Evolutionary conservation across 805 yeast species (phyloP), one percentile per base, ranked within the genome.

Genomic region (Sporopachydermia quercuum): DNA sequence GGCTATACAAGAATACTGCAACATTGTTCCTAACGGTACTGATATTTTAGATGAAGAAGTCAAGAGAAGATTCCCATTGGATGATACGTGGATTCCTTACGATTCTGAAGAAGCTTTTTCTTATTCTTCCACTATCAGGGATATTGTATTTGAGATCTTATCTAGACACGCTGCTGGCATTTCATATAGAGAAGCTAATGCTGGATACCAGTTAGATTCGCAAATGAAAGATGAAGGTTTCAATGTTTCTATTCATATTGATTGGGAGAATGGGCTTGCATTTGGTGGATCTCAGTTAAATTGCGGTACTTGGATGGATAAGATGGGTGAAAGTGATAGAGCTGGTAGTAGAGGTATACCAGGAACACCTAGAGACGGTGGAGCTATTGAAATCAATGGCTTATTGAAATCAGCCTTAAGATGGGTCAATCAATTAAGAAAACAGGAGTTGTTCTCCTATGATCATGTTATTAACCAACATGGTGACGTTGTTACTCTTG

Each of bases 241-340:
- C 64, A 80, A 89, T 55, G 87, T 89, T 36, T 70, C 73, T 46
- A 70, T 87, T 1, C 51, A 60, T 42, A 85, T 87, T 36, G 96
- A 89, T 55, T 89, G 96, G 96, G 51, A 63, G 0, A 86, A 82
- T 8, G 98, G 98, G 1, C 61, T 91, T 19, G 63, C 87, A 3
- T 80, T 75, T 56, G 98, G 97, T 37, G 97, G 98, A 2, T 82
- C 83, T 38, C 94, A 82, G 57, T 74, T 61, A 56, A 89, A 89
- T 55, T 89, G 98, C 63, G 98, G 98, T 16, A 91, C 98, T 0
- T 89, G 98, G 98, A 89, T 87, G 96, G 98, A 89, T 60, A 89
- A 89, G 61, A 89, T 89, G 97, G 98, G 98, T 17, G 97, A 91
- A 61, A 82, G 94, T 52, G 75, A 58, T 27, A 66, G 60, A 41